Evolutionary conservation across 2,329 filamentous ascomycete species (phyloP), one percentile per base, ranked within the genome.

Genomic region (Diaporthe australafricana): DNA sequence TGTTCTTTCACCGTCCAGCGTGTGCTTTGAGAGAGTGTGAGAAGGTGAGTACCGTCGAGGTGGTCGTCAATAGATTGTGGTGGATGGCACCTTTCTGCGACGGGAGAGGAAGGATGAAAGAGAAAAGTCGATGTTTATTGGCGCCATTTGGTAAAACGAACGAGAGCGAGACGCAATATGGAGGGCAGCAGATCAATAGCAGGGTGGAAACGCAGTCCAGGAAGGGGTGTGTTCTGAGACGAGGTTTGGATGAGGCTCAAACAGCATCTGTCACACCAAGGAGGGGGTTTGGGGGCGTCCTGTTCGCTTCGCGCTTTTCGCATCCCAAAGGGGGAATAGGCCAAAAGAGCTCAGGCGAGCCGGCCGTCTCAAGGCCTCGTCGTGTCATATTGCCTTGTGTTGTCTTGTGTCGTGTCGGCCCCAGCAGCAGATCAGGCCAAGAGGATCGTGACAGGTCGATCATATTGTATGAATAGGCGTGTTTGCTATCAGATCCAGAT

Each of bases 171-270:
- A 35, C 52, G 50, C 17, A 25, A 7, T 14, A 35, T 27, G 22
- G 40, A 20, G 20, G 22, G 30, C 17, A 12, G 60, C 63, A 55
- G 17, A 62, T 52, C 47, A 22, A 8, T 62, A 38, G 25, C 45
- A 45, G 48, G 16, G 38, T 35, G 40, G 8, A 30, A 30, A 35
- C 30, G 38, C 38, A 35, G 32, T 32, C 47, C 60, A 42, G 60
- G 38, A 60, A 50, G 40, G 66, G 66, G 66, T 47, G 40, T 17
- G 17, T 25, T 57, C 45, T 63, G 69, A 68, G 63, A 69, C 69
- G 70, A 66, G 69, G 25, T 69, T 47, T 57, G 72, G 66, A 71
- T 55, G 72, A 73, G 70, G 65, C 70, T 73, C 72, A 73, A 73
- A 72, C 72, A 66, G 20, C 60, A 65, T 65, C 45, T 65, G 60